Base-by-base conservation (phyloP, 2,329 filamentous ascomycete species). In the Colletotrichum graminicola region DNA sequence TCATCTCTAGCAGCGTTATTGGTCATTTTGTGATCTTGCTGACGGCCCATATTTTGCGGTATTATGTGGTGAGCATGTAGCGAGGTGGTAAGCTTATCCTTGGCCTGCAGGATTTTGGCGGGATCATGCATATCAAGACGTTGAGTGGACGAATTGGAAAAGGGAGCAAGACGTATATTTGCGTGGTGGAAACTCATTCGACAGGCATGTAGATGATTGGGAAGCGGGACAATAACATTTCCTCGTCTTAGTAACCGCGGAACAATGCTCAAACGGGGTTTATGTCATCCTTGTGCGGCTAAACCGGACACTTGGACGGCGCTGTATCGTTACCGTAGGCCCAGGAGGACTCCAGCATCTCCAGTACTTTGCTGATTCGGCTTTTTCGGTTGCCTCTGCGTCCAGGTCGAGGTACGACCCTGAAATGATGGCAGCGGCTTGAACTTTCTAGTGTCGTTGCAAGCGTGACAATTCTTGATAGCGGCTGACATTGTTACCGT, bases 51-150 rank as follows among this genome's bases (percentile, higher is more conserved):
- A 29, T 34, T 41, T 43, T 45, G 41, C 26, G 47, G 18, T 32
- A 34, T 18, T 32, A 10, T 56, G 59, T 14, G 41, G 65, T 56
- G 41, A 57, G n/a, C n/a, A 32, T 26, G 61, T 23, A 39, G 32
- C 29, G n/a, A 26, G 14, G 45, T 29, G n/a, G 55, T 66, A 69
- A 69, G 66, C 54, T 69, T 57, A 66, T 66, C 55, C 47, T 70
- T 70, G 67, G 47, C 62, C 18, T 16, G n/a, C 16, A 21, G 16
- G 23, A 66, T 26, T 7, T 11, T 39, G 18, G 47, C 6, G 47
- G 39, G 6, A 54, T 29, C 11, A 16, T 52, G 32, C 62, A 66
- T 39, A 66, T 45, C 43, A 23, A 60, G 54, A 60, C 26, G 21
- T 57, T 39, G 36, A 23, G n/a, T n/a, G 52, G 52, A 26, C 5